Evolutionary conservation across 2,329 filamentous ascomycete species (phyloP), one percentile per base, ranked within the genome.

Genomic region (Penicillium fuscoglaucum): DNA sequence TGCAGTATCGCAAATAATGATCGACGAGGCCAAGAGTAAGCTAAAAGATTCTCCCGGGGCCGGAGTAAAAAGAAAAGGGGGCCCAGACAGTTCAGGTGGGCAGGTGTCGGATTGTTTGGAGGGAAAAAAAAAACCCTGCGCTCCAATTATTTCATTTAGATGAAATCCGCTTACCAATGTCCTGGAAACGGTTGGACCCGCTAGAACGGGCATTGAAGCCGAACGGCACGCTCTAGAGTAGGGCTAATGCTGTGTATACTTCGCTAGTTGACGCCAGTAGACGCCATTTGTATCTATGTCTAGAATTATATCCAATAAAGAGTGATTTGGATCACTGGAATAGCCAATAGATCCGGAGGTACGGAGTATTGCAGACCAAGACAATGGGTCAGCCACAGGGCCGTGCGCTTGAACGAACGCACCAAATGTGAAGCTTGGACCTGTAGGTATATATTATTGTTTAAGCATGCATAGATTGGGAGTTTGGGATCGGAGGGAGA

Each of bases 301-400:
- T 2, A 26, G 12, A 17, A 15, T 35, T 4, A 24, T 24, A 35
- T 26, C 31, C 19, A 26, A 48, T 48, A 15, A 8, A 31, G 28
- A 26, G 28, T 33, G 15, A n/a, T 8, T 45, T 19, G 10, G 7
- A 26, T 19, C 15, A 6, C 21, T 45, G 26, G 5, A 28, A 24
- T 26, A 15, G 29, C 28, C 39, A 48, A 48, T 44, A 52, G 9
- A 17, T 10, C 19, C 8, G 40, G 50, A 45, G 9, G n/a, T 21
- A 40, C 24, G 43, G 24, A 12, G 15, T 21, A 37, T 44, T 47
- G 29, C n/a, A 24, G 28, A 35, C 37, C 35, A 41, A 43, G 53
- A 33, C 21, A 35, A 51, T 56, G 47, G 47, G 53, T 56, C 31
- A 56, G 54, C 54, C 31, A 37, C 39, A 39, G 47, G 54, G 21